Conservation (phyloP, 257 asterid species). For the Fraxinus pennsylvanica region DNA sequence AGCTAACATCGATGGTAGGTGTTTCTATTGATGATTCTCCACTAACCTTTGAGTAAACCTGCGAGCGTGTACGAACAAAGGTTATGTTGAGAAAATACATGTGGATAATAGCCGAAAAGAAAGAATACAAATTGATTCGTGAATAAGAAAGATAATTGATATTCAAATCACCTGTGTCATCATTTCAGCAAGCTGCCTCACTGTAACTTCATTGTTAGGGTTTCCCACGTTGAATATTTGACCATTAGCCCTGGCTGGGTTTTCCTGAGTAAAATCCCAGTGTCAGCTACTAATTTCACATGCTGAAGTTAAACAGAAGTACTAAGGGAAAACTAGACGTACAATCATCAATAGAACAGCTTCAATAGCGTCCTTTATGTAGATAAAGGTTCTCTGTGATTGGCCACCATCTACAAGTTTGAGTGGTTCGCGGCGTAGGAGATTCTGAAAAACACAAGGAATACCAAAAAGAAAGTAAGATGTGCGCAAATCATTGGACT, state of each 20-base stretch:
- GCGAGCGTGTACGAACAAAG: slow-evolving; percentile 10
- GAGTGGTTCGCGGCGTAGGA: slow-evolving; percentile 59
- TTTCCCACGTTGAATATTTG: slow-evolving; percentile 58
- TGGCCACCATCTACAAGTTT: slow-evolving; percentile 74
- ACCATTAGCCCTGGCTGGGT: slow-evolving; percentile 60
- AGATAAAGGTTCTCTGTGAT: slow-evolving; percentile 69
- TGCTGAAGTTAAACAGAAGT: background rate
- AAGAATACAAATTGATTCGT: background rate
- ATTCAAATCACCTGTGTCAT: slow-evolving; percentile 47
- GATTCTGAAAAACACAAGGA: slow-evolving; percentile 43
- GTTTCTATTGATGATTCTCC: slow-evolving; percentile 56
- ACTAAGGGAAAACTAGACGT: slow-evolving; percentile 24
- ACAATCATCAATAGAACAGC: slow-evolving; percentile 75
- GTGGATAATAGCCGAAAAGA: background rate
- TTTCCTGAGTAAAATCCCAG: slow-evolving; percentile 37
- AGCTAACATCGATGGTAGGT: slow-evolving; percentile 66
- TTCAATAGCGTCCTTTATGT: slow-evolving; percentile 74
- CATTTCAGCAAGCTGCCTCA: slow-evolving; percentile 62
- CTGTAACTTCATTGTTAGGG: slow-evolving; percentile 61
- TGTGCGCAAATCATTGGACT: slow-evolving; percentile 5
- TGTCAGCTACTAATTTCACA: slow-evolving; percentile 16
- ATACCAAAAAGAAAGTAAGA: slow-evolving; percentile 22
- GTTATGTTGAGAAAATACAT: background rate
- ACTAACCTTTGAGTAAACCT: slow-evolving; percentile 67
- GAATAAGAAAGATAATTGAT: background rate